Conservation (phyloP, 495 filamentous ascomycete species). For the Platismatia glauca region DNA sequence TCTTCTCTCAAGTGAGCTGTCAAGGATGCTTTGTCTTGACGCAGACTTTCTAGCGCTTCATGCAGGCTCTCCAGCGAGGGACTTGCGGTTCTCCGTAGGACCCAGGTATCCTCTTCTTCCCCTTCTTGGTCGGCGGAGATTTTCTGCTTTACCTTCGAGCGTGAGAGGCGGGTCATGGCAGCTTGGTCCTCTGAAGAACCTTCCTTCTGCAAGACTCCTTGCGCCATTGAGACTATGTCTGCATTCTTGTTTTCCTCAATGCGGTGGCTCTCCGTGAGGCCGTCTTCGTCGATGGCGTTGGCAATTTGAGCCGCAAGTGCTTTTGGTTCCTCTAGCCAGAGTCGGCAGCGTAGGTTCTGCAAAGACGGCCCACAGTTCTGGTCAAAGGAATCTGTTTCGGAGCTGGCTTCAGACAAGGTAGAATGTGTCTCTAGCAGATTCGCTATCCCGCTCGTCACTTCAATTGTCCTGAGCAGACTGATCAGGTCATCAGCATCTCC, state of each 20-base stretch:
- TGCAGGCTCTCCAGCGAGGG: conserved; percentile 56
- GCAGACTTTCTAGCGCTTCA: conserved; percentile 47
- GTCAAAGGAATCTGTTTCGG: conserved; percentile 17
- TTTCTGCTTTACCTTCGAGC: conserved; percentile 30
- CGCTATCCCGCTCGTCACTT: conserved; percentile 63
- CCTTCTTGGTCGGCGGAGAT: conserved; percentile 26
- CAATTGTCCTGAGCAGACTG: conserved; percentile 69
- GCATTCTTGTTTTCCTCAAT: conserved; percentile 62
- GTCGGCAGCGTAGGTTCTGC: conserved; percentile 45
- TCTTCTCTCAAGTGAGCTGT: conserved; percentile 49
- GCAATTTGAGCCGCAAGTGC: conserved; percentile 61
- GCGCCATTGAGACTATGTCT: conserved; percentile 57
- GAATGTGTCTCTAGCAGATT: conserved; percentile 31
- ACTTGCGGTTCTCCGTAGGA: conserved; percentile 74
- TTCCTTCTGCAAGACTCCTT: conserved; percentile 55
- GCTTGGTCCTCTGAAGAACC: conserved; percentile 41
- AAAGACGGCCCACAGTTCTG: conserved; percentile 38
- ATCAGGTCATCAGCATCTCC: conserved; percentile 94
- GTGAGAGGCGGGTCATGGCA: conserved; percentile 37
- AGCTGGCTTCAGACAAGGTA: conserved; percentile 24
- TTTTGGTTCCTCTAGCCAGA: conserved; percentile 59
- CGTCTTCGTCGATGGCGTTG: conserved; percentile 86
- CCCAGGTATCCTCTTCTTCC: conserved; percentile 58
- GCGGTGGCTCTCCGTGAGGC: conserved; percentile 66
- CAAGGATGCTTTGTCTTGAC: conserved; percentile 49